Evolutionary conservation across 2,329 filamentous ascomycete species (phyloP).

Genomic region (Ramularia endophylla): DNA sequence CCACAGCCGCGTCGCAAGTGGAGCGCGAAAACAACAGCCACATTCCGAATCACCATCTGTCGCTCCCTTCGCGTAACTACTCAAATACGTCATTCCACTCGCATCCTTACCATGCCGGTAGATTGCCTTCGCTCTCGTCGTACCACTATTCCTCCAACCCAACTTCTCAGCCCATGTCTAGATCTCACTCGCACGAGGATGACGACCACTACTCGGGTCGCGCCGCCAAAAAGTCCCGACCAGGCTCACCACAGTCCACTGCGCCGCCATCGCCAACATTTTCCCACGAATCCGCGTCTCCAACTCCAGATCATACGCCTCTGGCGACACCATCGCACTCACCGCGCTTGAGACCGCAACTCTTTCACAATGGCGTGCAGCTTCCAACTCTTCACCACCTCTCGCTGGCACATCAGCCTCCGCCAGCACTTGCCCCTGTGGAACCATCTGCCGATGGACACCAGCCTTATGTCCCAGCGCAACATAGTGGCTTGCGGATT

Average conservation of each 20-base stretch:
- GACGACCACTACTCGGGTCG: constrained; percentile 74
- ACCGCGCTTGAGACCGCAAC: constrained; percentile 76
- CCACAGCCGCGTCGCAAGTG: constrained; percentile 63
- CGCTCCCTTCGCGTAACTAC: constrained; percentile 26
- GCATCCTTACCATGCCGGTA: constrained; percentile 51
- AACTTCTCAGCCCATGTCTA: constrained; percentile 72
- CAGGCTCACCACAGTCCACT: constrained; percentile 91
- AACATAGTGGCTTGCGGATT: constrained; percentile 66
- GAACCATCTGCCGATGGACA: constrained; percentile 59
- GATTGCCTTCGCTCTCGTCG: constrained; percentile 70
- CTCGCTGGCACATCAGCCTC: constrained; percentile 53
- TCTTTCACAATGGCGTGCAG: constrained; percentile 63
- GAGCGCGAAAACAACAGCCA: constrained; percentile 53
- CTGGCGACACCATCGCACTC: constrained; percentile 93
- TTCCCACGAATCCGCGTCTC: constrained; percentile 90
- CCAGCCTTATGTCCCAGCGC: constrained; percentile 52
- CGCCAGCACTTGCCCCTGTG: constrained; percentile 63
- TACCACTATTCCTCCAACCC: constrained; percentile 54
- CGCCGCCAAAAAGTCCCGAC: constrained; percentile 79
- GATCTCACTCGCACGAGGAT: constrained; percentile 77
- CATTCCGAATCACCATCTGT: constrained; percentile 36
- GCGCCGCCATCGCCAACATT: constrained; percentile 95
- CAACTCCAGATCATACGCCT: constrained; percentile 97
- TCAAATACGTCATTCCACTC: constrained; percentile 38
- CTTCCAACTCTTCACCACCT: constrained; percentile 78